phyloP scores from a whole-genome alignment of 176 grass and related monocot genomes.

The Triticum urartu region DNA sequence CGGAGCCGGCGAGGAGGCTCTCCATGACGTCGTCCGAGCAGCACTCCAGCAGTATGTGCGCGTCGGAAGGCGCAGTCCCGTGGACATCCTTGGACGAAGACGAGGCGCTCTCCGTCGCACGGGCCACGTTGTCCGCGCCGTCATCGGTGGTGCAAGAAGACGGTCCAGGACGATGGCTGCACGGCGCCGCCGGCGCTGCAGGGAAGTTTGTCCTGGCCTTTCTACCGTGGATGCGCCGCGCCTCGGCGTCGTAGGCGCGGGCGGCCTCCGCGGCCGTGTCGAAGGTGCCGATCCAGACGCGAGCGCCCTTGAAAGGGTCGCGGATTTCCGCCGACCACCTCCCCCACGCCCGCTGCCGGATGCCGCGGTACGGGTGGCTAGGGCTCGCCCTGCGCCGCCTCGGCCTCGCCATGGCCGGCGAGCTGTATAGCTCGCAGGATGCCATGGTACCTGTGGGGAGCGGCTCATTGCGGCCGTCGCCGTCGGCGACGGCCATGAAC shows the following conservation, averaged over 20 bases:
- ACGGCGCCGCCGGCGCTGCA: neutral
- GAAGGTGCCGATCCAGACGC: slow-evolving; percentile 94
- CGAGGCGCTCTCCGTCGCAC: neutral
- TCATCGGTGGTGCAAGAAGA: neutral
- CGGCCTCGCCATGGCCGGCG: neutral
- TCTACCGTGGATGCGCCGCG: slow-evolving; percentile 12
- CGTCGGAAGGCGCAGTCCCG: neutral
- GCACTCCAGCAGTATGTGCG: slow-evolving; percentile 22
- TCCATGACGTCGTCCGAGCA: slow-evolving; percentile 34
- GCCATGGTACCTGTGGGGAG: neutral
- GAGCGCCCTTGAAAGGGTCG: slow-evolving; percentile 14
- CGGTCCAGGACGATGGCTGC: neutral
- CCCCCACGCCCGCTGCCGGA: slow-evolving; percentile 32
- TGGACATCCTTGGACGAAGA: neutral
- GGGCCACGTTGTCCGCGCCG: neutral
- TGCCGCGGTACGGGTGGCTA: slow-evolving; percentile 24
- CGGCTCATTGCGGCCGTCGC: neutral
- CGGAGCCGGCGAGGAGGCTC: slow-evolving; percentile 30
- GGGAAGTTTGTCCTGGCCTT: slow-evolving; percentile 33
- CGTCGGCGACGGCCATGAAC: neutral
- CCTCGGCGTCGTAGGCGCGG: slow-evolving; percentile 66
- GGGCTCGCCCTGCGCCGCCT: neutral
- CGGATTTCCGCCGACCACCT: slow-evolving; percentile 32
- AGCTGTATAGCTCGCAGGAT: neutral
- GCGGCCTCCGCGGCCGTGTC: slow-evolving; percentile 79